phyloP scores from a whole-genome alignment of 345 rosid species.

The Bretschneidera sinensis region DNA sequence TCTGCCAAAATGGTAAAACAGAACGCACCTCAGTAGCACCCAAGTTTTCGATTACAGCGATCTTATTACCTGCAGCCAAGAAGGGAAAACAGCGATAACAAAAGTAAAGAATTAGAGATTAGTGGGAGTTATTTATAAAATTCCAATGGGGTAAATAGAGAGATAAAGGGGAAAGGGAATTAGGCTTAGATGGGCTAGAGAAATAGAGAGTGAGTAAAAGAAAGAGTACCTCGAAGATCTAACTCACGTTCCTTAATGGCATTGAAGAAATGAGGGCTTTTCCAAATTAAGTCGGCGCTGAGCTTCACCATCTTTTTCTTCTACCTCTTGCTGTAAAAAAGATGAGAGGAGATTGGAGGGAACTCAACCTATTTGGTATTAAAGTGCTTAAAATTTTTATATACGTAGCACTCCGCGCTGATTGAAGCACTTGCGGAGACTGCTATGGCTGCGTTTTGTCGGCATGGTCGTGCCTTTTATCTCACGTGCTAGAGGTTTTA shows the following conservation, averaged over 20 bases:
- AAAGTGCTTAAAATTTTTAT: no score
- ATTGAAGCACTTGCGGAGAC: no score
- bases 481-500: no score
- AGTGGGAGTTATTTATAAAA: background rate
- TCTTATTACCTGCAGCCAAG: conserved; percentile 65
- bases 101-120: background rate
- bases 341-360: no score
- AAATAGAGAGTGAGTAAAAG: conserved; percentile 8
- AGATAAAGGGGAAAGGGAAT: conserved; percentile 6
- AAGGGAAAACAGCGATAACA: background rate
- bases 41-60: conserved; percentile 93
- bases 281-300: conserved; percentile 97
- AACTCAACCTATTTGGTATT: no score
- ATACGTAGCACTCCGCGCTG: no score
- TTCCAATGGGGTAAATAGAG: background rate
- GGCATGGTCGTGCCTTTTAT: no score
- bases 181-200: conserved; percentile 15
- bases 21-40: conserved; percentile 94
- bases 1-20: background rate
- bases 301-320: conserved; percentile 78
- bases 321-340: conserved; percentile 14
- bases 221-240: conserved; percentile 81
- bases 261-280: conserved; percentile 98
- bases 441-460: no score
- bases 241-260: conserved; percentile 95